These are phyloP conservation scores for Fraxinus quadrangulata DNA, from an alignment of 257 asterid species.

Conservation along the genomic window DNA sequence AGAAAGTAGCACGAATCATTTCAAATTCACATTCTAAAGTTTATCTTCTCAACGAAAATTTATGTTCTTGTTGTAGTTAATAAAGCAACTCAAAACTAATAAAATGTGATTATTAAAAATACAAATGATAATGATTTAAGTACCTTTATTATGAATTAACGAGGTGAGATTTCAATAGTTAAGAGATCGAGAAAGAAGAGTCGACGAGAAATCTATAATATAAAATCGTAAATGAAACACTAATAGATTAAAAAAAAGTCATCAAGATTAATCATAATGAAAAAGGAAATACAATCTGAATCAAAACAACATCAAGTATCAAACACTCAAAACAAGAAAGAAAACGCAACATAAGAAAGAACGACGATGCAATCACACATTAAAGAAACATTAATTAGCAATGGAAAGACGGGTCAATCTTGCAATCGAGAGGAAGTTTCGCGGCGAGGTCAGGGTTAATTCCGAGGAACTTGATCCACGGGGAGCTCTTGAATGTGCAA, in stretches of 20 bases:
- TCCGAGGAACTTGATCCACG: not conserved
- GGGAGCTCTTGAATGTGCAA: not conserved
- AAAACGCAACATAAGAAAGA: not conserved
- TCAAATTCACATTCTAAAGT: not conserved
- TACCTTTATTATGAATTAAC: too few relatives aligned
- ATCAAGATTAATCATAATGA: not conserved
- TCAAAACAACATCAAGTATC: not conserved
- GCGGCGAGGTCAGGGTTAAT: not conserved
- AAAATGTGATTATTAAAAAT: too few relatives aligned
- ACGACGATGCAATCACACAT: not conserved
- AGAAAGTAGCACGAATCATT: not conserved
- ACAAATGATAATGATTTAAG: too few relatives aligned
- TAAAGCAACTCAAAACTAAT: too few relatives aligned
- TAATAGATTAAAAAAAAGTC: not conserved
- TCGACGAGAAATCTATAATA: not conserved
- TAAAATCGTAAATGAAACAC: not conserved
- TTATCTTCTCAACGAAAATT: not conserved
- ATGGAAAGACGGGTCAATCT: constrained; percentile 8
- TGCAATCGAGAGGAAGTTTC: not conserved
- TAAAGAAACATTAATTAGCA: not conserved
- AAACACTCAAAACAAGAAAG: not conserved
- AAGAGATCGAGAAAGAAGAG: not conserved
- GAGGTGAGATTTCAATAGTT: too few relatives aligned
- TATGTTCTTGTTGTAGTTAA: too few relatives aligned
- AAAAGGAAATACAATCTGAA: not conserved